phyloP scores from a whole-genome alignment of 2,329 filamentous ascomycete genomes.

The Colletotrichum camelliae region DNA sequence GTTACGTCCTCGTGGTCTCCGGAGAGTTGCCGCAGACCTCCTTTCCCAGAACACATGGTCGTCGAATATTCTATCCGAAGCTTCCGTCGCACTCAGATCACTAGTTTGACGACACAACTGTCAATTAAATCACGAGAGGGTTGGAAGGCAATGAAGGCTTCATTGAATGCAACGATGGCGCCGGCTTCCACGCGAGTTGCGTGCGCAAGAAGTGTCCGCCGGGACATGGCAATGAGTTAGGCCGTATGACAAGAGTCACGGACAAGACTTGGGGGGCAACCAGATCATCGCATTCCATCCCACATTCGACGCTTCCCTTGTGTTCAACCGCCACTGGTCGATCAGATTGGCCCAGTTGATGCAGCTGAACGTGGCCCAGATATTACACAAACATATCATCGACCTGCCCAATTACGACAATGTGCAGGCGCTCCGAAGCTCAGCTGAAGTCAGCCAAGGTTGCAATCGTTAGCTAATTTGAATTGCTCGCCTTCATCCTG shows the following conservation, averaged over 20 bases:
- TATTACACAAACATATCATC: neutral
- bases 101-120: neutral
- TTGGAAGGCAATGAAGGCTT: neutral
- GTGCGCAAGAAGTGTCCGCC: neutral
- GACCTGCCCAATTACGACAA: neutral
- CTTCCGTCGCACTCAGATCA: constrained; percentile 1
- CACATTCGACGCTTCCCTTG: neutral
- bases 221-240: neutral
- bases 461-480: neutral
- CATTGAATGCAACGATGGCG: neutral
- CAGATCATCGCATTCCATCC: neutral
- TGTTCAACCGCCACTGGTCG: neutral
- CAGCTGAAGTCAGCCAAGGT: constrained; percentile 1
- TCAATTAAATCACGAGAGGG: neutral
- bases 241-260: neutral
- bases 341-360: neutral
- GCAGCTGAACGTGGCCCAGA: neutral
- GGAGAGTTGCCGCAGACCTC: neutral
- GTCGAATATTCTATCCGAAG: neutral
- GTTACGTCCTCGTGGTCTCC: neutral
- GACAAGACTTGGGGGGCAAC: neutral
- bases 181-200: constrained; percentile 1
- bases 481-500: neutral
- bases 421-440: neutral
- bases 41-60: neutral